Evolutionary conservation across 805 yeast genomes (phyloP).

Genomic region (Myxozyma geophila): DNA sequence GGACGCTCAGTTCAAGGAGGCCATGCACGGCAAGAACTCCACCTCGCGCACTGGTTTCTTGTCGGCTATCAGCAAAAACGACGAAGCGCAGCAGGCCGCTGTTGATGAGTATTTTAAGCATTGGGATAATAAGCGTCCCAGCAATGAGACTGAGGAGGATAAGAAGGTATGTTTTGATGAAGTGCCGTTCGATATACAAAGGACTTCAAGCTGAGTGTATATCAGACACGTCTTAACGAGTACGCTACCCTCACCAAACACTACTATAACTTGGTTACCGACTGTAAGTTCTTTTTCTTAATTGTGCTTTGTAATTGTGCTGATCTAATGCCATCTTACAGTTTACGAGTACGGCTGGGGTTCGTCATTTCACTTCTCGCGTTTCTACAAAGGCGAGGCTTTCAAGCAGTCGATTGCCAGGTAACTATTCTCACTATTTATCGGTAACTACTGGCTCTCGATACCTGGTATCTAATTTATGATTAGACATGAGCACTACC

Average conservation of each 20-base stretch:
- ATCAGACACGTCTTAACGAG: conserved; percentile 67
- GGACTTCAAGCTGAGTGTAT: background rate
- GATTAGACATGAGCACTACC: conserved; percentile 89
- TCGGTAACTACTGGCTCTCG: no score
- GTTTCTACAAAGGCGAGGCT: conserved; percentile 91
- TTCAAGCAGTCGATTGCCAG: conserved; percentile 90
- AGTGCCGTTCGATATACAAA: background rate
- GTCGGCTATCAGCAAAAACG: conserved; percentile 78
- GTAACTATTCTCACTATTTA: conserved; percentile 10
- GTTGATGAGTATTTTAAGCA: conserved; percentile 90
- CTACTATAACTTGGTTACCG: conserved; percentile 95
- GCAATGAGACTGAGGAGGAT: conserved; percentile 67
- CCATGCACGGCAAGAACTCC: conserved; percentile 79
- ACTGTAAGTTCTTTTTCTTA: conserved; percentile 50
- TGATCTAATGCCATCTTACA: background rate
- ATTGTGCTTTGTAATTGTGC: background rate
- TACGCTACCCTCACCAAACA: conserved; percentile 91
- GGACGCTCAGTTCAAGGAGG: conserved; percentile 77
- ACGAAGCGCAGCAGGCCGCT: conserved; percentile 79
- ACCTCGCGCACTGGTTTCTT: conserved; percentile 69
- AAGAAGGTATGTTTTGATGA: conserved; percentile 37
- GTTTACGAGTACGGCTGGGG: conserved; percentile 99
- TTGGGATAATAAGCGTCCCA: conserved; percentile 88
- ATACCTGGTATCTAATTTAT: background rate
- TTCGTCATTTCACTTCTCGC: conserved; percentile 93